phyloP scores from a whole-genome alignment of 768 basidiomycete genomes.

The Suillus spraguei region DNA sequence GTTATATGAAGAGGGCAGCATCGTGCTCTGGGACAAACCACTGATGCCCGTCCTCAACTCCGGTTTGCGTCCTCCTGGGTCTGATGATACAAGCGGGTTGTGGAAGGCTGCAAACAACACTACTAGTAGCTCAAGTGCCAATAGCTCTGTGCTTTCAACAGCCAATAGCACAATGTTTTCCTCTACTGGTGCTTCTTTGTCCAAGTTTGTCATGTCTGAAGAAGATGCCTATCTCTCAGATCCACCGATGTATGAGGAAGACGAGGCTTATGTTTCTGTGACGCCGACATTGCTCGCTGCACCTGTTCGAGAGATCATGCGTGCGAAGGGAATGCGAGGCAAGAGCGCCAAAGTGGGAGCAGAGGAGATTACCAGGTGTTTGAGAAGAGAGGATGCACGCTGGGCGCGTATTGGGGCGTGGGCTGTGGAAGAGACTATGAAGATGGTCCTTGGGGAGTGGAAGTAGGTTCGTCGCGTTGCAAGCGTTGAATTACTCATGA shows the following conservation, averaged over 20 bases:
- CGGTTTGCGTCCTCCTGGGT: slow-evolving; percentile 10
- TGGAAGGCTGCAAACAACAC: slow-evolving; percentile 48
- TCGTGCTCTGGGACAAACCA: slow-evolving; percentile 74
- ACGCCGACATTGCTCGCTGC: slow-evolving; percentile 51
- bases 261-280: slow-evolving; percentile 70
- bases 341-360: slow-evolving; percentile 10
- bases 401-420: slow-evolving; percentile 70
- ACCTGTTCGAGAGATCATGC: slow-evolving; percentile 50
- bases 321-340: slow-evolving; percentile 31
- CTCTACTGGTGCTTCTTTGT: slow-evolving; percentile 31
- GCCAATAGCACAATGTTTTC: slow-evolving; percentile 30
- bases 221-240: slow-evolving; percentile 57
- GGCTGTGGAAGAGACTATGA: slow-evolving; percentile 63
- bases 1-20: slow-evolving; percentile 70
- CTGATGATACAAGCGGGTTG: slow-evolving; percentile 35
- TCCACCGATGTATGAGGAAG: slow-evolving; percentile 56
- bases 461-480: neutral
- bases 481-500: slow-evolving; percentile 45
- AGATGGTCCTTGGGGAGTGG: slow-evolving; percentile 22
- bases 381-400: slow-evolving; percentile 57
- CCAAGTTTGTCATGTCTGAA: slow-evolving; percentile 27
- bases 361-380: slow-evolving; percentile 45
- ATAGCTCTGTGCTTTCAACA: slow-evolving; percentile 19
- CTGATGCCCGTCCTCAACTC: slow-evolving; percentile 26
- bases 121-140: slow-evolving; percentile 30